These are phyloP conservation scores for Daldinia concentrica DNA, from an alignment of 495 filamentous ascomycete species.

Conservation along the genomic window DNA sequence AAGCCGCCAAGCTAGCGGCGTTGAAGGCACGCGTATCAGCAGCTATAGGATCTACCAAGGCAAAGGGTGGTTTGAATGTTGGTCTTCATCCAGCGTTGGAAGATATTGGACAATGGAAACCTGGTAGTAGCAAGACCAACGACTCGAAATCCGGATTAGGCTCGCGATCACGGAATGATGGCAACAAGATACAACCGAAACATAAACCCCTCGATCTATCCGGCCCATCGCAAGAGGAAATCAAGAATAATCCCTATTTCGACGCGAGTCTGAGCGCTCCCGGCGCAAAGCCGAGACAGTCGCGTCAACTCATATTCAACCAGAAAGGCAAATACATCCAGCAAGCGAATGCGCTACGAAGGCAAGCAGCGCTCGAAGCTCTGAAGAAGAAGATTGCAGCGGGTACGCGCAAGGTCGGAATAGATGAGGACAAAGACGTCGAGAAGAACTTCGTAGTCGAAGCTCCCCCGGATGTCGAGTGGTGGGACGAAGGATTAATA, in stretches of 20 bases:
- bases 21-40: constrained; percentile 86
- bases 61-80: constrained; percentile 82
- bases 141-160: constrained; percentile 44
- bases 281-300: constrained; percentile 68
- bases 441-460: constrained; percentile 91
- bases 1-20: constrained; percentile 61
- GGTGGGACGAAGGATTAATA: constrained; percentile 95
- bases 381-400: constrained; percentile 95
- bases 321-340: constrained; percentile 97
- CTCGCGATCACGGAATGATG: constrained; percentile 34
- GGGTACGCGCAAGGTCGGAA: constrained; percentile 80
- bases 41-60: constrained; percentile 68
- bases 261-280: constrained; percentile 75
- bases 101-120: constrained; percentile 72
- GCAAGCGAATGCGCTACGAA: constrained; percentile 85
- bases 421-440: constrained; percentile 89
- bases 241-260: constrained; percentile 82
- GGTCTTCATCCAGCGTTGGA: constrained; percentile 90
- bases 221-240: constrained; percentile 68
- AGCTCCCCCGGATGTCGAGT: constrained; percentile 87
- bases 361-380: constrained; percentile 86
- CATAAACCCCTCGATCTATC: constrained; percentile 66
- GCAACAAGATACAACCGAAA: constrained; percentile 21
- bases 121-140: constrained; percentile 48
- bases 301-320: constrained; percentile 87